Evolutionary conservation across 768 basidiomycete species (phyloP).

Genomic region (Lactifluus piperatus): DNA sequence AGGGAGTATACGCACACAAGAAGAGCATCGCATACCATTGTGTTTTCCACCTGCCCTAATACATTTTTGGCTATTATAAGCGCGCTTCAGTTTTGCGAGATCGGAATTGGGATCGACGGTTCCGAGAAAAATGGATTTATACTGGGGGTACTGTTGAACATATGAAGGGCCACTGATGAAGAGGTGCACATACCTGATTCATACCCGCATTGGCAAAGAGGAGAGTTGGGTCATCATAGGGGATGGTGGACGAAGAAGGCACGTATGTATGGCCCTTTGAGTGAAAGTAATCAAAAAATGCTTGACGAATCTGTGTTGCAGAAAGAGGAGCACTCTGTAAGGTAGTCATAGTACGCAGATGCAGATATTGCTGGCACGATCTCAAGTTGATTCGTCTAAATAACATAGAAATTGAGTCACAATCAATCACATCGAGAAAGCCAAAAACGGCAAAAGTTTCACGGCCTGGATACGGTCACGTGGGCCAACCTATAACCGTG

Average conservation of each 20-base stretch:
- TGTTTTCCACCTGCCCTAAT: constrained; percentile 99
- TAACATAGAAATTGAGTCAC: constrained; percentile 7
- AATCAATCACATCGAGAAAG: no score
- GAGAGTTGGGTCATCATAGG: constrained; percentile 95
- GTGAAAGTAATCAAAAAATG: constrained; percentile 87
- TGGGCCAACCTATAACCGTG: neutral
- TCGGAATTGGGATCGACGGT: constrained; percentile 94
- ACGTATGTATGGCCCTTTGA: constrained; percentile 78
- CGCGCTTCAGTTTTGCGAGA: constrained; percentile 83
- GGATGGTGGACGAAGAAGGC: constrained; percentile 86
- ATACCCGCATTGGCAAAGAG: constrained; percentile 98
- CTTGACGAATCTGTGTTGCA: constrained; percentile 72
- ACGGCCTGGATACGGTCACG: constrained; percentile 13
- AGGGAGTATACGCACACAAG: constrained; percentile 1
- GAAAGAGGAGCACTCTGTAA: neutral
- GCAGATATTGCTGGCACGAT: constrained; percentile 3
- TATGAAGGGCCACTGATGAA: no score
- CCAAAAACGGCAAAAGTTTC: neutral
- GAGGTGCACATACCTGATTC: constrained; percentile 60
- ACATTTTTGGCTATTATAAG: constrained; percentile 96
- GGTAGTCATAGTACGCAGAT: constrained; percentile 10
- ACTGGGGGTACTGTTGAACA: constrained; percentile 39
- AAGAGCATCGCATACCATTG: constrained; percentile 52
- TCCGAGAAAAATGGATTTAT: constrained; percentile 96
- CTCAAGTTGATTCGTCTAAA: constrained; percentile 1